Percentiles rank a stretch among this genome's conserved stretches.
Conservation (phyloP, 2,329 filamentous ascomycete genomes). For the Xylariaceae sp. region DNA sequence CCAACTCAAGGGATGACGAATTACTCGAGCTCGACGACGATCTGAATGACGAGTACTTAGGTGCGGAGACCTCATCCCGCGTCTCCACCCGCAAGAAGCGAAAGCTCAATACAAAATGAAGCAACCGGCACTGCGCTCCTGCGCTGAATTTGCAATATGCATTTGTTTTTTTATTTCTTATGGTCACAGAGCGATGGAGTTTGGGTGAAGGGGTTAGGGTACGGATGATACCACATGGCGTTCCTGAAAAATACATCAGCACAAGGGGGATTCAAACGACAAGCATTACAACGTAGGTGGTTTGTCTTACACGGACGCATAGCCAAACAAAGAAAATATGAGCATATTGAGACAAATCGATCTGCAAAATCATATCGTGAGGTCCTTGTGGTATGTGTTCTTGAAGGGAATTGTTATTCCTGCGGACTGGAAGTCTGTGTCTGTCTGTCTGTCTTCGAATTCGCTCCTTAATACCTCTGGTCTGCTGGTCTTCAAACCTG, state of each 20-base stretch:
- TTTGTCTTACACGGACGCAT: background rate
- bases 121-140: background rate
- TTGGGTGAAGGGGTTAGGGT: slow-evolving; percentile 4
- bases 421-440: too few relatives aligned
- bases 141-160: background rate
- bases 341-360: background rate
- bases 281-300: background rate
- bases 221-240: slow-evolving; percentile 23
- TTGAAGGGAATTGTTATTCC: background rate
- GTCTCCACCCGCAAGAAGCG: slow-evolving; percentile 26
- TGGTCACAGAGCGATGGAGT: slow-evolving; percentile 28
- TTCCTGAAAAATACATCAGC: slow-evolving; percentile 7
- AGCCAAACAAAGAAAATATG: background rate
- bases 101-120: slow-evolving; percentile 23
- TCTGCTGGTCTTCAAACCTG: too few relatives aligned
- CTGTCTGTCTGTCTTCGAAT: too few relatives aligned
- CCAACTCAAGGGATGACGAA: slow-evolving; percentile 27
- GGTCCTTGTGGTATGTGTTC: too few relatives aligned
- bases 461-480: too few relatives aligned
- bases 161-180: background rate
- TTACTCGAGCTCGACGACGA: slow-evolving; percentile 36
- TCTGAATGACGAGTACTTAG: slow-evolving; percentile 21
- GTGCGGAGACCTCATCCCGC: slow-evolving; percentile 22
- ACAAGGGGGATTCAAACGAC: background rate
- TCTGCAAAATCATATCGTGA: too few relatives aligned